These are phyloP conservation scores for Suhomyces anneliseae DNA, from an alignment of 1,139 yeast species.

Conservation along the genomic window DNA sequence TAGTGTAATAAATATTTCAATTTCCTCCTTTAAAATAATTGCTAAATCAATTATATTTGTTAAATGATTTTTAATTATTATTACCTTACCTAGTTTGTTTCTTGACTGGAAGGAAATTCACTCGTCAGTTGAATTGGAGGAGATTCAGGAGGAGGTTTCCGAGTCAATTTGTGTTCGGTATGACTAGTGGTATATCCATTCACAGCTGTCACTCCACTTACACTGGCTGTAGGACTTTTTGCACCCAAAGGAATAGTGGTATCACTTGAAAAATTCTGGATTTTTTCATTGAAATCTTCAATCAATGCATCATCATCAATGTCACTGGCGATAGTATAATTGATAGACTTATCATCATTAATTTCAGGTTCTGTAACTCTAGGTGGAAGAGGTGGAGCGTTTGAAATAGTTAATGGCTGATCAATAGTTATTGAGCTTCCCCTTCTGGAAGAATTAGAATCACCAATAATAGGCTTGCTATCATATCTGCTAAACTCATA, in stretches of 20 bases:
- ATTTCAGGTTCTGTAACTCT: slow-evolving; percentile 1
- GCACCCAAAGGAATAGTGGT: slow-evolving; percentile 1
- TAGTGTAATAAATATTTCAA: too few species aligned
- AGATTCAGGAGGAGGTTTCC: slow-evolving; percentile 20
- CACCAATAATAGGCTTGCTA: background rate
- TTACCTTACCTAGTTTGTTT: too few species aligned
- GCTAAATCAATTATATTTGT: too few species aligned
- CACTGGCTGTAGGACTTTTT: slow-evolving; percentile 5
- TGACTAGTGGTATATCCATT: background rate
- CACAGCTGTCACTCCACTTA: slow-evolving; percentile 5
- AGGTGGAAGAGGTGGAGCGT: slow-evolving; percentile 5
- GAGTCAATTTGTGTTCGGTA: slow-evolving; percentile 2
- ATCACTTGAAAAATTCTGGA: slow-evolving; percentile 5
- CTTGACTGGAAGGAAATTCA: background rate
- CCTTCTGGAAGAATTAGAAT: background rate
- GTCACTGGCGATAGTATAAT: slow-evolving; percentile 5
- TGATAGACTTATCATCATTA: slow-evolving; percentile 2
- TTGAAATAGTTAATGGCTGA: background rate
- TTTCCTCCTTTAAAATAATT: too few species aligned
- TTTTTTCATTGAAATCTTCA: slow-evolving; percentile 8
- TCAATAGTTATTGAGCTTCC: background rate
- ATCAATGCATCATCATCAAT: slow-evolving; percentile 6
- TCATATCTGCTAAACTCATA: slow-evolving; percentile 15
- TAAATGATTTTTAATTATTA: too few species aligned
- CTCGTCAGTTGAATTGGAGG: slow-evolving; percentile 14